Base-by-base conservation (phyloP, 1,284 basidiomycete species). In the Mycosarcoma mackinlayi region DNA sequence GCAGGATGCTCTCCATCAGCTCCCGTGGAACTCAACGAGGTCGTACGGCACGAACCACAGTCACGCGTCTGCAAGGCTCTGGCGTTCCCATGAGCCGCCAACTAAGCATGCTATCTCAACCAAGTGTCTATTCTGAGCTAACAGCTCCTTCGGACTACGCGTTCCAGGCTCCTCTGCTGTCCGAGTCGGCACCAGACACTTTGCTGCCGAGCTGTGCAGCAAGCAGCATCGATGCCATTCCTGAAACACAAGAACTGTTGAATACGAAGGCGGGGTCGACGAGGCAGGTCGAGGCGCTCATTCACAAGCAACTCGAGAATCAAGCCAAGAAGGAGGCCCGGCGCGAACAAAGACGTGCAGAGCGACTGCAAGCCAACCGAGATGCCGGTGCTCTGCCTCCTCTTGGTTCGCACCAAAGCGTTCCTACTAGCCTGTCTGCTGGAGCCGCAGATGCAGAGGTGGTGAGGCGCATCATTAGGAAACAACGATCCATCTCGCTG, bases 111-210 rank as follows among this genome's bases (percentile, higher is more conserved):
- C 48, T 19, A 3, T 61, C 62, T 13, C 31, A 56, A 40, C 52
- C 46, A 3, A 71, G 67, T 27, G 24, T 64, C 44, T 73, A 73
- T 41, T 68, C 70, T 25, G 60, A 63, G 37, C 40, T 73, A 47
- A 73, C 70, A 4, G 70, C 65, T 9, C 45, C 55, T 2, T 68
- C 65, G 1, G 70, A 68, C 37, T 73, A 73, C 54, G 51, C 47
- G 39, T 60, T 64, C 40, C 62, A 46, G 23, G 57, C 67, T 13
- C 62, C 67, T 28, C 41, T 70, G 23, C 41, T 64, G 13, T 61
- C 67, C 7, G 53, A 54, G 3, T 49, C 46, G 10, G 33, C 38
- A 8, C 38, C 35, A n/a, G 24, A 9, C 11, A 27, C 44, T 1
- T 24, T 34, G 40, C 10, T 40, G 19, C 37, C 51, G 6, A 38